Evolutionary conservation across 805 yeast species (phyloP), one percentile per base, ranked within the genome.

Genomic region (Candida caryicola): DNA sequence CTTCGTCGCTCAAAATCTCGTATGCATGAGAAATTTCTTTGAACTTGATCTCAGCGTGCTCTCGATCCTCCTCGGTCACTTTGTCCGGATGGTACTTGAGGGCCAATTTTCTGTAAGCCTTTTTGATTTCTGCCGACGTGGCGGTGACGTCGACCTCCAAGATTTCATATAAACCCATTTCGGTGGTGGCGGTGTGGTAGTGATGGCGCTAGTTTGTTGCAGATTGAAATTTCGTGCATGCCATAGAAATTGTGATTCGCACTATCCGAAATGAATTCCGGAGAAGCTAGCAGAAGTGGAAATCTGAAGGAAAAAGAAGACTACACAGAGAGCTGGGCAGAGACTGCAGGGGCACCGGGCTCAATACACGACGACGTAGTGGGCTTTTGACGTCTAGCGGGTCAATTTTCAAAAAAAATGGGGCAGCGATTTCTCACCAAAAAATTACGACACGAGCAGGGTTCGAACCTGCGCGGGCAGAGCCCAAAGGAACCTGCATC

Each of bases 1-100:
- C 71, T 23, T 81, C 95, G 57, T 90, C 95, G 19, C 79, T 77
- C 41, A 91, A 64, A 3, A 84, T 67, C 55, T 88, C 95, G 57
- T 91, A 91, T 0, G 98, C 98, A 44, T 82, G 84, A 14, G 82
- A 75, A 40, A 91, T 77, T 50, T 83, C 90, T 59, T 91, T 91
- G 63, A 91, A 91, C 54, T 73, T 76, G 44, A 74, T 66, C 60
- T 88, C 97, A 3, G 95, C 85, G 14, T 68, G 76, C 12, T 71
- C 82, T 42, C 93, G 69, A 34, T 64, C 60, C 16, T 78, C 79
- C 47, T 79, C 86, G 0, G 77, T 57, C 1, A 79, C 89, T 57
- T 93, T 91, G 60, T 91, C 98, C 0, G 98, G 98, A 61, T 91
- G 98, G 51, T 81, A 77, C 43, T 71, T 68, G 28, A 91, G 70